Base-by-base conservation (phyloP, 2,329 filamentous ascomycete genomes). In the Setomelanomma holmii region DNA sequence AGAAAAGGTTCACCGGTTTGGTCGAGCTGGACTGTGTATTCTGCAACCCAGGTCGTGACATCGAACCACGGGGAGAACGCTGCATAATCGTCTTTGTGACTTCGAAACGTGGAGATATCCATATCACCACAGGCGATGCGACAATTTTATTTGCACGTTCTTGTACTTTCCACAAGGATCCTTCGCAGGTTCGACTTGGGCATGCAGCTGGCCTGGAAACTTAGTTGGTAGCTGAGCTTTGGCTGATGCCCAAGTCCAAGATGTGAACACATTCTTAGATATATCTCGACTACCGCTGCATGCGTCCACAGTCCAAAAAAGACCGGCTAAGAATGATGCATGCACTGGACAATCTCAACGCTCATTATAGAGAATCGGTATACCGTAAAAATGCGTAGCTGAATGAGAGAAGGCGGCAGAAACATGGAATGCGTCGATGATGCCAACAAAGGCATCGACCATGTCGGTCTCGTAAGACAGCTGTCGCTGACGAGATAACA, bases 301-400 rank as follows among this genome's bases (percentile, higher is more conserved):
- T 4, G 5, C 7, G 4, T 10, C 16, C 2, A 24, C 27, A 19
- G 5, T 24, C 21, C 30, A 45, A 8, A 36, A 21, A 22, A 45
- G 19, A 17, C 20, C 33, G 4, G 4, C 10, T 10, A 27, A 10
- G 33, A 38, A 38, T 3, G 30, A 45, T 4, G 21, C 10, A 4
- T 7, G 4, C 24, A 16, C 16, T n/a, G 10, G 7, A 30, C 7
- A 12, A 12, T 7, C 12, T n/a, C n/a, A n/a, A 30, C 24, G 7
- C 4, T 22, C 19, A 23, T 14, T 3, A 16, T 41, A 40, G 14
- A 41, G 5, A 11, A 45, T 8, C 11, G 34, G 23, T 20, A 45
- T 36, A 4, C 45, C 40, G 34, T 53, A 53, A 20, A 53, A 53
- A 11, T 48, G 40, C 4, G 21, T 49, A 5, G 24, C 11, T 7